Percentiles rank a stretch among this genome's conserved stretches.
These are phyloP conservation scores for Neltuma alba DNA, from an alignment of 306 rosid genomes.

Conservation along the genomic window DNA sequence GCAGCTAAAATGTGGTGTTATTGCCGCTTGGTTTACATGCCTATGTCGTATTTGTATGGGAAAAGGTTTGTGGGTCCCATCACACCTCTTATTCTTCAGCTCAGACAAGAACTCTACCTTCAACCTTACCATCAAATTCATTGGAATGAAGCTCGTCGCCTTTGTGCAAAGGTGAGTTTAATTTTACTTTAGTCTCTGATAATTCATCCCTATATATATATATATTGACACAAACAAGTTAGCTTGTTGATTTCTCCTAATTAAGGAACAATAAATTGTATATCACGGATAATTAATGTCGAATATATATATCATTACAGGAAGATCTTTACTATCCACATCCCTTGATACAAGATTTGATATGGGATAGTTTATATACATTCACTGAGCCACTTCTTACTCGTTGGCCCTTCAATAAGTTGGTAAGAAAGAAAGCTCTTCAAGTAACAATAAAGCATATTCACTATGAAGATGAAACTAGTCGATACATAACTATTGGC, in stretches of 20 bases:
- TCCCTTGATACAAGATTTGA: slow-evolving; percentile 59
- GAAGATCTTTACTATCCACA: slow-evolving; percentile 35
- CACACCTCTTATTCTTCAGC: slow-evolving; percentile 65
- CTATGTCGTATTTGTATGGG: slow-evolving; percentile 83
- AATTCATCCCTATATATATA: no score
- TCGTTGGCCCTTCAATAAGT: slow-evolving; percentile 69
- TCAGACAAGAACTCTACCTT: slow-evolving; percentile 59
- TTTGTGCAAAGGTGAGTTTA: no score
- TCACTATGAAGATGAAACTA: slow-evolving; percentile 74
- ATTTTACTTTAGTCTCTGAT: no score
- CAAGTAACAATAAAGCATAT: slow-evolving; percentile 65
- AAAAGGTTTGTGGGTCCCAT: slow-evolving; percentile 71
- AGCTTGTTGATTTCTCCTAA: not conserved
- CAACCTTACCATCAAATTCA: slow-evolving; percentile 53
- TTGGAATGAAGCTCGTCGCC: slow-evolving; percentile 68
- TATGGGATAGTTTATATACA: slow-evolving; percentile 72
- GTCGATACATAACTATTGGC: slow-evolving; percentile 67
- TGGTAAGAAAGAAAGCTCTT: slow-evolving; percentile 49
- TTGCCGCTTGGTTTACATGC: slow-evolving; percentile 74
- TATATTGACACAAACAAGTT: no score
- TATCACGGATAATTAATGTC: no score
- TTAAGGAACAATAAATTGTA: no score
- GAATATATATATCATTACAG: slow-evolving; percentile 30
- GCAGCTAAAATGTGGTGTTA: slow-evolving; percentile 93
- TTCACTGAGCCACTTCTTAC: slow-evolving; percentile 61